Percentiles rank a stretch among this genome's conserved stretches.
phyloP scores from a whole-genome alignment of 2,329 filamentous ascomycete genomes.

The Xylaria sp. region DNA sequence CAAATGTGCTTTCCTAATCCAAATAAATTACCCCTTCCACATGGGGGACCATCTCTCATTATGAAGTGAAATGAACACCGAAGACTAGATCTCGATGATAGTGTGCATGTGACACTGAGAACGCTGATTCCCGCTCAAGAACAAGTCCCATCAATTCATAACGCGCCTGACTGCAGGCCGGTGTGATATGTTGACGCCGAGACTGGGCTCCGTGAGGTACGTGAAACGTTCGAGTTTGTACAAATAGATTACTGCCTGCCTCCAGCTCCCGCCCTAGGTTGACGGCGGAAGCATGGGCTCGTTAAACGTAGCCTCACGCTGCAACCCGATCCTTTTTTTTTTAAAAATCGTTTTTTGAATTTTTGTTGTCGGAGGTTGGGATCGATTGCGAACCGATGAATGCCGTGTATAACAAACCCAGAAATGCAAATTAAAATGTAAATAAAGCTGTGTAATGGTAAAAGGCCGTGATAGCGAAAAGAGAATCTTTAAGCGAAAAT shows the following conservation, averaged over 20 bases:
- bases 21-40: background rate
- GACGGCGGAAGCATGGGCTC: background rate
- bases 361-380: background rate
- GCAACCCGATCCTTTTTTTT: slow-evolving; percentile 17
- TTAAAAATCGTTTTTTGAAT: background rate
- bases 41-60: background rate
- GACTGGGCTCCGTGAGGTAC: background rate
- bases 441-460: slow-evolving; percentile 7
- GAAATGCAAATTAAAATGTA: slow-evolving; percentile 16
- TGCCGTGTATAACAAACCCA: background rate
- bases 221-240: slow-evolving; percentile 28
- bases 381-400: slow-evolving; percentile 13
- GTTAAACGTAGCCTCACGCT: slow-evolving; percentile 31
- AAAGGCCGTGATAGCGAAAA: background rate
- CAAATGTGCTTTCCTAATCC: slow-evolving; percentile 3
- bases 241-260: background rate
- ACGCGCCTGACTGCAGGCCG: background rate
- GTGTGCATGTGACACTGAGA: background rate
- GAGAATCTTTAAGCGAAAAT: background rate
- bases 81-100: background rate
- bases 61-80: background rate
- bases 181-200: background rate
- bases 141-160: background rate
- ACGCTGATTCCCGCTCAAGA: background rate
- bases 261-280: background rate